phyloP scores from a whole-genome alignment of 139 green algal genomes.

The Coccomyxa sp. region DNA sequence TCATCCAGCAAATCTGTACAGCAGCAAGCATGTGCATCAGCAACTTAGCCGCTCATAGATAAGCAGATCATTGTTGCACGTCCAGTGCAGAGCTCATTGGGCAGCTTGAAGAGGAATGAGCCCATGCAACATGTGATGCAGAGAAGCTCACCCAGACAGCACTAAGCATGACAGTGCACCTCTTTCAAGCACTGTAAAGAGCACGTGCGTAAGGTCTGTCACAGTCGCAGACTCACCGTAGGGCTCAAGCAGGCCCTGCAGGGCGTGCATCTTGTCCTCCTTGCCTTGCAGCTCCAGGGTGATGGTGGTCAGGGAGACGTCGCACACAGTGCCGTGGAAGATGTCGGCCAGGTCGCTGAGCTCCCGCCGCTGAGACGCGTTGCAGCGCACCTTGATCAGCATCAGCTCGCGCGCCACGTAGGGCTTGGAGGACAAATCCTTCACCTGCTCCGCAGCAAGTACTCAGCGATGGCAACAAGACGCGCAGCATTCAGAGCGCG shows the following conservation, averaged over 20 bases:
- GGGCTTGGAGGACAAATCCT: conserved; percentile 71
- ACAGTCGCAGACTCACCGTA: conserved; percentile 50
- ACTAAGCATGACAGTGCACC: too few species aligned
- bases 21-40: background rate
- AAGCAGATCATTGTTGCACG: background rate
- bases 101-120: background rate
- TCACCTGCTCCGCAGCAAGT: conserved; percentile 47
- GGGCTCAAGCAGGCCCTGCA: conserved; percentile 76
- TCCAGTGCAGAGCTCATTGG: background rate
- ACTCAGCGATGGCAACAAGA: too few species aligned
- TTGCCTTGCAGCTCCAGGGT: conserved; percentile 91
- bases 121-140: background rate
- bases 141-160: background rate
- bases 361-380: conserved; percentile 65
- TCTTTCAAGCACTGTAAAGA: background rate
- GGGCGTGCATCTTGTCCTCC: conserved; percentile 85
- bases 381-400: conserved; percentile 90
- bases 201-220: background rate
- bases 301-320: conserved; percentile 72
- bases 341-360: conserved; percentile 82
- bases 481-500: too few species aligned
- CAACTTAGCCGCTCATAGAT: too few species aligned
- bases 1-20: background rate
- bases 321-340: conserved; percentile 77
- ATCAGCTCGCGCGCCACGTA: conserved; percentile 89